phyloP scores from a whole-genome alignment of 1,284 basidiomycete genomes.

The Fomitiporia mediterranea region DNA sequence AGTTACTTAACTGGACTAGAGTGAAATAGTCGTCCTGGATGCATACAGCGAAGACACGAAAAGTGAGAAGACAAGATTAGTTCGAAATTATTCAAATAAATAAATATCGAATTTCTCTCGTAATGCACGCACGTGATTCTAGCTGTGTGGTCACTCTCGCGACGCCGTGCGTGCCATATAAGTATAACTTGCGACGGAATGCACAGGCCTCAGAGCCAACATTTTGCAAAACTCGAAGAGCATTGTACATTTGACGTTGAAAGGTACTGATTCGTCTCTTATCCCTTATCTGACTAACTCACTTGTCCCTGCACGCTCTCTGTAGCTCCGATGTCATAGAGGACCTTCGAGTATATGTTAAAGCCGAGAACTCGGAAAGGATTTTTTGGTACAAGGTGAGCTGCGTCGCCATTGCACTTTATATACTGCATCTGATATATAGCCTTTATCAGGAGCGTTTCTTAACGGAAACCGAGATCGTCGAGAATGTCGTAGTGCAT shows the following conservation, averaged over 20 bases:
- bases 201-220: constrained; percentile 10
- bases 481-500: constrained; percentile 67
- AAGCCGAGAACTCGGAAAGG: constrained; percentile 49
- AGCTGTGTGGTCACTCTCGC: not conserved
- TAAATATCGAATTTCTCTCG: not conserved
- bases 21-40: too few relatives aligned
- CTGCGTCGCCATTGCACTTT: not conserved
- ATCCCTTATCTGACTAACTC: not conserved
- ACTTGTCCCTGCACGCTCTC: not conserved
- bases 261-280: constrained; percentile 25
- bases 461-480: constrained; percentile 64
- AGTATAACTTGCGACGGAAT: not conserved
- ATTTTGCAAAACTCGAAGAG: constrained; percentile 12
- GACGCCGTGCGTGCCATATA: too few relatives aligned
- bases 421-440: not conserved
- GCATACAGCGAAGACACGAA: too few relatives aligned
- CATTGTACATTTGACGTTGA: constrained; percentile 29
- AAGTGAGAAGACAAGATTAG: too few relatives aligned
- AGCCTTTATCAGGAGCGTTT: constrained; percentile 55
- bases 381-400: constrained; percentile 73
- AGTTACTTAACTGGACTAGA: too few relatives aligned
- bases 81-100: too few relatives aligned
- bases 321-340: constrained; percentile 69
- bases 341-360: constrained; percentile 63
- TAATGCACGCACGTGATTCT: constrained; percentile 1